A percentile compares a stretch with the other conserved stretches of the same genome.
Evolutionary conservation across 495 filamentous ascomycete genomes (phyloP).

Genomic region (Darksidea phi): DNA sequence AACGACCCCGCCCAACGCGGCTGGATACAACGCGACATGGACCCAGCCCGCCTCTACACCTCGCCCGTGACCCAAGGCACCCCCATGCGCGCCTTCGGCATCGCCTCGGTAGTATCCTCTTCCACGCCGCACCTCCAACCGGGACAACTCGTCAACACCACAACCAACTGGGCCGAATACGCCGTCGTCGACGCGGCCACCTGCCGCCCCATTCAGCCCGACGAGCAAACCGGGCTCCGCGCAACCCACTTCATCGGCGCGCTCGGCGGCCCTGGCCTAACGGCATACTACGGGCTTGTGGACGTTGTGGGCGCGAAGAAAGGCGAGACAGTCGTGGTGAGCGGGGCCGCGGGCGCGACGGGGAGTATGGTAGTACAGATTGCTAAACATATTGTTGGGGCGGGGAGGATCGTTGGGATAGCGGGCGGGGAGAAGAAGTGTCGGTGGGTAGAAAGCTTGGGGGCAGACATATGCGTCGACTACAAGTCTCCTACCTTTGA

Average conservation of each 20-base stretch:
- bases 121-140: conserved; percentile 40
- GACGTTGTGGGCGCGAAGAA: conserved; percentile 43
- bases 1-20: conserved; percentile 80
- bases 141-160: conserved; percentile 47
- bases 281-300: conserved; percentile 54
- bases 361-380: conserved; percentile 53
- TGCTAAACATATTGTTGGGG: conserved; percentile 56
- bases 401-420: conserved; percentile 59
- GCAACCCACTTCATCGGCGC: conserved; percentile 53
- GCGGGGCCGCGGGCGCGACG: conserved; percentile 51
- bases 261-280: conserved; percentile 52
- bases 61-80: conserved; percentile 64
- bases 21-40: conserved; percentile 62
- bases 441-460: conserved; percentile 59
- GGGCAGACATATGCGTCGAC: conserved; percentile 66
- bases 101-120: conserved; percentile 55
- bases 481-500: conserved; percentile 61
- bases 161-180: conserved; percentile 54
- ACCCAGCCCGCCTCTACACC: conserved; percentile 58
- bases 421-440: conserved; percentile 68
- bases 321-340: conserved; percentile 51
- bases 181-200: conserved; percentile 45
- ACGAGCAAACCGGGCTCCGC: conserved; percentile 41
- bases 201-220: conserved; percentile 36
- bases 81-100: conserved; percentile 63